These are phyloP conservation scores for Sporothrix phasma DNA, from an alignment of 2,329 filamentous ascomycete species.

Conservation along the genomic window DNA sequence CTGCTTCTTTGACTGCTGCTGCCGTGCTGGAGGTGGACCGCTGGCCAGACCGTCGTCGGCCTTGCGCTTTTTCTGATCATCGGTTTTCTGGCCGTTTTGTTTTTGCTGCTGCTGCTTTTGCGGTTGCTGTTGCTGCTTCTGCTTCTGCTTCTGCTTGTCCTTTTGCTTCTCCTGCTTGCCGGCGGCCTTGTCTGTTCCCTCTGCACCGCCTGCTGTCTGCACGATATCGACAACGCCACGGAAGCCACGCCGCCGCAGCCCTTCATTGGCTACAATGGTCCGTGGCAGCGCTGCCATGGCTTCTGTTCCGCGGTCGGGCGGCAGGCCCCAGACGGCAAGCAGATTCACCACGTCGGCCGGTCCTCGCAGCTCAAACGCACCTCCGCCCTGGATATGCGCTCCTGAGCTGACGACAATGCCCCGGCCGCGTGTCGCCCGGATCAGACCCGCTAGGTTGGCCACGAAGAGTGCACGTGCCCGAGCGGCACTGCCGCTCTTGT, in stretches of 20 bases:
- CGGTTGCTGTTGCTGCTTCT: slow-evolving; percentile 21
- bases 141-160: slow-evolving; percentile 19
- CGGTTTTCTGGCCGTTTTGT: slow-evolving; percentile 21
- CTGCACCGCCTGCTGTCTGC: slow-evolving; percentile 49
- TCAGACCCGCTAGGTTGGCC: slow-evolving; percentile 65
- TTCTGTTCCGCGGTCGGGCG: slow-evolving; percentile 68
- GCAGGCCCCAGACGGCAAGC: slow-evolving; percentile 75
- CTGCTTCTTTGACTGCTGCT: slow-evolving; percentile 47
- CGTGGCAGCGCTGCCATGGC: slow-evolving; percentile 63
- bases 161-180: slow-evolving; percentile 20
- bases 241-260: slow-evolving; percentile 72
- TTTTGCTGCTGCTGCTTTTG: slow-evolving; percentile 17
- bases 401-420: slow-evolving; percentile 83
- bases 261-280: slow-evolving; percentile 73
- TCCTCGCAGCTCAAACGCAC: slow-evolving; percentile 53
- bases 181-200: slow-evolving; percentile 20
- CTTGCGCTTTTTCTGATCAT: slow-evolving; percentile 16
- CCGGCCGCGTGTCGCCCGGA: slow-evolving; percentile 73
- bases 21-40: slow-evolving; percentile 32
- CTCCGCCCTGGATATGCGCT: slow-evolving; percentile 45
- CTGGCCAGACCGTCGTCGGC: slow-evolving; percentile 11
- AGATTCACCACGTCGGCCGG: slow-evolving; percentile 88
- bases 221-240: slow-evolving; percentile 80
- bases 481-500: slow-evolving; percentile 21
- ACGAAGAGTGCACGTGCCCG: slow-evolving; percentile 70